phyloP scores from a whole-genome alignment of 2,329 filamentous ascomycete species.

The Trichoderma atroviride region DNA sequence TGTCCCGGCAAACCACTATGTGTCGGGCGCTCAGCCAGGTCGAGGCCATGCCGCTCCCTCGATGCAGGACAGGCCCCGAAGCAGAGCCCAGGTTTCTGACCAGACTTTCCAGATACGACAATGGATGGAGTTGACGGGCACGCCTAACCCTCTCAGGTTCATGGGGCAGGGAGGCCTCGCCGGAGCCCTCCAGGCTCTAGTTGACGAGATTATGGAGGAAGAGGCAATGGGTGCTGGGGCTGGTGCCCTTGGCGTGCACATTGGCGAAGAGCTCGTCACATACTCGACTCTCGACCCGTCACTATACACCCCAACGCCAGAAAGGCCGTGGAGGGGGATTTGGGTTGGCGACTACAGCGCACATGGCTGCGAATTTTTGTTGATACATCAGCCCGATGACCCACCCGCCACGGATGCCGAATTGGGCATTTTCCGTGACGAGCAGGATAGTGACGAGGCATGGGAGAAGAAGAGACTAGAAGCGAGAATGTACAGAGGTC shows the following conservation, averaged over 20 bases:
- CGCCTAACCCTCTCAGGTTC: slow-evolving; percentile 34
- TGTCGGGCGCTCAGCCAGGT: slow-evolving; percentile 41
- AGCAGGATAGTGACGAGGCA: slow-evolving; percentile 49
- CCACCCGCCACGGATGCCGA: slow-evolving; percentile 45
- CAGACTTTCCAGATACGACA: slow-evolving; percentile 72
- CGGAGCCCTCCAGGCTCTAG: slow-evolving; percentile 31
- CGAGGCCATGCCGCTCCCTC: slow-evolving; percentile 33
- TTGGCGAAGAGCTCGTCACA: slow-evolving; percentile 62
- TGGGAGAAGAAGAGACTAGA: slow-evolving; percentile 50
- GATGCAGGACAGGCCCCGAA: slow-evolving; percentile 47
- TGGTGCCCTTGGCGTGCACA: slow-evolving; percentile 46
- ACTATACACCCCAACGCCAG: slow-evolving; percentile 77
- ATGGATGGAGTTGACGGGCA: slow-evolving; percentile 69
- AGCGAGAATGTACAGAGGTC: slow-evolving; percentile 61
- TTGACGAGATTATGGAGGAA: slow-evolving; percentile 7
- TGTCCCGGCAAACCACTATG: slow-evolving; percentile 65
- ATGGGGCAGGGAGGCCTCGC: slow-evolving; percentile 36
- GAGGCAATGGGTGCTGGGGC: slow-evolving; percentile 24
- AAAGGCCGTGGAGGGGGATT: slow-evolving; percentile 85
- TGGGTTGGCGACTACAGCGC: slow-evolving; percentile 90
- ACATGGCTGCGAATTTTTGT: slow-evolving; percentile 86
- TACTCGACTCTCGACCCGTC: slow-evolving; percentile 71
- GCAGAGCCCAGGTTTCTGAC: slow-evolving; percentile 64
- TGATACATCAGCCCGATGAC: slow-evolving; percentile 72
- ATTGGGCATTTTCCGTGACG: slow-evolving; percentile 43